Percentiles rank a stretch among this genome's conserved stretches.
Evolutionary conservation across 768 basidiomycete genomes (phyloP).

Genomic region (Dacryopinax primogenitus): DNA sequence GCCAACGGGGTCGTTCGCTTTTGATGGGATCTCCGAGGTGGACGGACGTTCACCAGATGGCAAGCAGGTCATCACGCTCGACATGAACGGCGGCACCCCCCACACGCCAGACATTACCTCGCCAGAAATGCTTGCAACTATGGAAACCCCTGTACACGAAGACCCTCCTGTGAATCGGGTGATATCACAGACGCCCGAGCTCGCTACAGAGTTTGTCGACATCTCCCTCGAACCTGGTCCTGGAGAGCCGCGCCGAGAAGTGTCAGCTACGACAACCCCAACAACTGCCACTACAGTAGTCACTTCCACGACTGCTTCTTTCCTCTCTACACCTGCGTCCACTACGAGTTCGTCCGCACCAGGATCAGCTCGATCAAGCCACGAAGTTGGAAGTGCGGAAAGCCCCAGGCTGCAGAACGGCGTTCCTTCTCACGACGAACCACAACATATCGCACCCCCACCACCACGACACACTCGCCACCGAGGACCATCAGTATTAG

Average conservation of each 20-base stretch:
- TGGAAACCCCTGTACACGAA: neutral
- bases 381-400: neutral
- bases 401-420: neutral
- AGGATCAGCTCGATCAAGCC: neutral
- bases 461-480: slow-evolving; percentile 5
- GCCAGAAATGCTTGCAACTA: neutral
- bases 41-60: neutral
- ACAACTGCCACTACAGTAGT: slow-evolving; percentile 32
- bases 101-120: neutral
- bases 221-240: slow-evolving; percentile 43
- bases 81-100: neutral
- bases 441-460: slow-evolving; percentile 3
- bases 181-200: neutral
- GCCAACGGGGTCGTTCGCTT: neutral
- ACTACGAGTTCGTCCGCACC: neutral
- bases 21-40: neutral
- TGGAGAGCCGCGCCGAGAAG: slow-evolving; percentile 48
- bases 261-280: slow-evolving; percentile 33
- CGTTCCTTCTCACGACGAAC: neutral
- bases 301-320: slow-evolving; percentile 24
- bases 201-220: slow-evolving; percentile 20
- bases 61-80: neutral
- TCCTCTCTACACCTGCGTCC: slow-evolving; percentile 1
- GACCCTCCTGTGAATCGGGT: neutral
- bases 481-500: slow-evolving; percentile 52